Evolutionary conservation across 805 yeast genomes (phyloP), one percentile per base, ranked within the genome.

Genomic region (Isabelozyma pseudorhagii): DNA sequence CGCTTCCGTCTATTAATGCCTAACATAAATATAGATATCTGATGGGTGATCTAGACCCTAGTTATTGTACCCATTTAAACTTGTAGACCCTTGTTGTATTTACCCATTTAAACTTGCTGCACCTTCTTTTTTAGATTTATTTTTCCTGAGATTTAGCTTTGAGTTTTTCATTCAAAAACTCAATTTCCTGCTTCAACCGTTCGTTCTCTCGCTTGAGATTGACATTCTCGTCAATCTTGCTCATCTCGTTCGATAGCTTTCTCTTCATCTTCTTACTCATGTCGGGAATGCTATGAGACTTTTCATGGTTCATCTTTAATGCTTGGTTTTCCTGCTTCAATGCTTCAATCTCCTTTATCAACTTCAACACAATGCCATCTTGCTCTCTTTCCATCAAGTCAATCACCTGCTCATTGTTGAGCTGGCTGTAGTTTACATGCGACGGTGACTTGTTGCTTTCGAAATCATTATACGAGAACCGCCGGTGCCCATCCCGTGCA

Each of bases 311-410:
- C 14, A 25, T 17, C 56, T 64, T 71, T 44, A 80, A 64, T 8
- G 58, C 52, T 40, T 70, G 70, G 55, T 79, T 81, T 55, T 84
- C 89, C 14, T 79, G 81, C 54, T 77, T 79, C 52, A 85, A 63
- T 6, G 55, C 50, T 25, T 71, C 72, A 36, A 86, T 84, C 60
- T 85, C 89, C 47, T 79, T 77, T 81, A 84, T 84, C 40, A 85
- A 68, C 61, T 77, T 79, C 59, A 85, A 68, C 15, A 85, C 91
- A 21, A 85, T 83, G 2, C 87, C 89, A 59, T 86, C 92, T 62
- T 86, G 91, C 64, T 86, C 90, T 46, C 83, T 74, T 57, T 86
- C 92, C 83, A 86, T 80, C 36, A 75, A 61, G 59, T 82, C 84
- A 38, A 82, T 75, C 15, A 80, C 71, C 52, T 80, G 79, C 28